phyloP scores from a whole-genome alignment of 208 protist species.

The Wallacemonas sp. region DNA sequence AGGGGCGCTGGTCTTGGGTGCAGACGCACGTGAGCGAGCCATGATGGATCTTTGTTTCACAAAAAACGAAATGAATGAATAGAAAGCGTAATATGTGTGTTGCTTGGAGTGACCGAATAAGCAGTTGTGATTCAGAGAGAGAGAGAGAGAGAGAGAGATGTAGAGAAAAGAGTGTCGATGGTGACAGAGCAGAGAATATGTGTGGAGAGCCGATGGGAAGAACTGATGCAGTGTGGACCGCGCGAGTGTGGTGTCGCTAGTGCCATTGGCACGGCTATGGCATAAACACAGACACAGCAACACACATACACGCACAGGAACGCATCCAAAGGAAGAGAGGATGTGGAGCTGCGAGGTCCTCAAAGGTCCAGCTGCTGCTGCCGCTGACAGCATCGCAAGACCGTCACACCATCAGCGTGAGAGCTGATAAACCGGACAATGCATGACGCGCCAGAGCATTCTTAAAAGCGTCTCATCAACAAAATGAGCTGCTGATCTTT shows the following conservation, averaged over 20 bases:
- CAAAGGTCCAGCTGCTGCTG: no score
- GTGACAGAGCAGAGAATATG: no score
- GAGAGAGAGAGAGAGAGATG: neutral
- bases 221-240: no score
- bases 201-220: no score
- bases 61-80: neutral
- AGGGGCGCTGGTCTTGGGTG: slow-evolving; percentile 12
- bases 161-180: neutral
- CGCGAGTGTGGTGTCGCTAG: neutral
- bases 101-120: no score
- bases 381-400: no score
- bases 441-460: no score
- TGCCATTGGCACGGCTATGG: neutral
- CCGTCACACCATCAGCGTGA: no score
- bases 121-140: slow-evolving; percentile 1
- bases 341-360: no score
- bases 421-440: no score
- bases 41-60: slow-evolving; percentile 8
- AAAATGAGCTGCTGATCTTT: no score
- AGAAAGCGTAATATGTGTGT: neutral
- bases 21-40: slow-evolving; percentile 23
- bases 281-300: neutral
- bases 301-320: slow-evolving; percentile 15
- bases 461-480: no score
- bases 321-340: neutral